phyloP scores from a whole-genome alignment of 2,329 filamentous ascomycete species.

The Diaporthe vexans region DNA sequence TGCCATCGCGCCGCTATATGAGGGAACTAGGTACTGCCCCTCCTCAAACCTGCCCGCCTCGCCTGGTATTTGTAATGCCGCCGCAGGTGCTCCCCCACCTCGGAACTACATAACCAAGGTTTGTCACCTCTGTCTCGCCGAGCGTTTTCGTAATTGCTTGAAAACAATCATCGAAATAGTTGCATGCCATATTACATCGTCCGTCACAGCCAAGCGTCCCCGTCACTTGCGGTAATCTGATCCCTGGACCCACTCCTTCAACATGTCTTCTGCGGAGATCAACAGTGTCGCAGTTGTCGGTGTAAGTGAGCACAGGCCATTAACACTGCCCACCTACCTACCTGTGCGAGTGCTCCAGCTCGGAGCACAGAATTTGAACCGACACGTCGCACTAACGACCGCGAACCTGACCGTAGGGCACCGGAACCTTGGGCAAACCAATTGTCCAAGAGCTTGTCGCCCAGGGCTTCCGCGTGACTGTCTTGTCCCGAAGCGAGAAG shows the following conservation, averaged over 20 bases:
- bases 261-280: slow-evolving; percentile 43
- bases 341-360: background rate
- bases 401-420: slow-evolving; percentile 46
- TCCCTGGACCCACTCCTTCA: background rate
- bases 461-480: slow-evolving; percentile 62
- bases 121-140: background rate
- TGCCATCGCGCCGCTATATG: slow-evolving; percentile 32
- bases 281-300: slow-evolving; percentile 53
- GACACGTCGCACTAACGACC: background rate
- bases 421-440: slow-evolving; percentile 50
- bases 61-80: slow-evolving; percentile 34
- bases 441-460: slow-evolving; percentile 51
- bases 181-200: background rate
- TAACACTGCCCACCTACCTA: background rate
- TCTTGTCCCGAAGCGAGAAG: slow-evolving; percentile 63
- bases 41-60: background rate
- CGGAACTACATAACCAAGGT: slow-evolving; percentile 5
- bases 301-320: slow-evolving; percentile 46
- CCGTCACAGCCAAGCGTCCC: background rate
- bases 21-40: slow-evolving; percentile 8
- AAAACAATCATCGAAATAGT: background rate
- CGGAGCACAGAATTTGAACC: slow-evolving; percentile 1
- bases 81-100: slow-evolving; percentile 13
- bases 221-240: background rate
- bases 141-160: background rate